A percentile compares a stretch with the other conserved stretches of the same genome.
These are phyloP conservation scores for Ogataea methylovora DNA, from an alignment of 805 yeast genomes.

Conservation along the genomic window DNA sequence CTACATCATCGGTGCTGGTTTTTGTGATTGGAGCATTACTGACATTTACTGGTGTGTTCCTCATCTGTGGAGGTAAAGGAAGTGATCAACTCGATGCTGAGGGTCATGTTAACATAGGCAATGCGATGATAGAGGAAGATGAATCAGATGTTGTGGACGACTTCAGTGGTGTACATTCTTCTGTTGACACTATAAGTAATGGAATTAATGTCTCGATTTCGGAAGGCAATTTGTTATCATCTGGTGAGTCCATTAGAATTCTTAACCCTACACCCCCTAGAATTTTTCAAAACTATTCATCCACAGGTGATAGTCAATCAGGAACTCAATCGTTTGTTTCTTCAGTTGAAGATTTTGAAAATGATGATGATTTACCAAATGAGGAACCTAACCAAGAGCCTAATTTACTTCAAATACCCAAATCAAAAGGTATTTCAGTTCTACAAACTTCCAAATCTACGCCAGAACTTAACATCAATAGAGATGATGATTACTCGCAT, in stretches of 20 bases:
- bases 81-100: background rate
- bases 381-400: background rate
- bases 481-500: no score
- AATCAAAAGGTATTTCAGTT: background rate
- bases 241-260: no score
- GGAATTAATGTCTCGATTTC: no score
- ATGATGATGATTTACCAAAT: background rate
- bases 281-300: no score
- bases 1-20: slow-evolving; percentile 11
- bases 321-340: background rate
- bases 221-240: no score
- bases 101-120: background rate
- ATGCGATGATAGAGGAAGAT: background rate
- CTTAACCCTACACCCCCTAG: no score
- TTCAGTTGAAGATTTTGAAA: background rate
- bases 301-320: no score
- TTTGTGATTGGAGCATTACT: slow-evolving; percentile 29
- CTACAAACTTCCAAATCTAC: slow-evolving; percentile 12
- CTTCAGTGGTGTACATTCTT: no score
- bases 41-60: slow-evolving; percentile 35
- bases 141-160: no score
- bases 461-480: slow-evolving; percentile 7
- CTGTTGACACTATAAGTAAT: no score
- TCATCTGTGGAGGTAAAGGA: slow-evolving; percentile 19
- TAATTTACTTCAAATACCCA: background rate